Percentiles rank a stretch among this genome's conserved stretches.
phyloP scores from a whole-genome alignment of 805 yeast genomes.

The Hanseniaspora vineae region DNA sequence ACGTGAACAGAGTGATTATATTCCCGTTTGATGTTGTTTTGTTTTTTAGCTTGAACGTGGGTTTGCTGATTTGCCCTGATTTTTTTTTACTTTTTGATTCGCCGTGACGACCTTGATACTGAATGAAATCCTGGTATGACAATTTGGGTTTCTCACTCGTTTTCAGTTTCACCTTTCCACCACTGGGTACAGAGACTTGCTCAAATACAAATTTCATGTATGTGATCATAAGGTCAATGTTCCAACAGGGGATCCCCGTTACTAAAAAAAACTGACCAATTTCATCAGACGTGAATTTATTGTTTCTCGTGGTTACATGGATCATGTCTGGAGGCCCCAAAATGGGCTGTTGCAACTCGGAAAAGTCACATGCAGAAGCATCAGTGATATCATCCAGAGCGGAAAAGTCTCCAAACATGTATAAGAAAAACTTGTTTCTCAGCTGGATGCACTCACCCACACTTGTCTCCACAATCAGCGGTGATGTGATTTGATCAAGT shows the following conservation, averaged over 20 bases:
- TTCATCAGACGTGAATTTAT: constrained; percentile 30
- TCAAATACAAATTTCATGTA: constrained; percentile 2
- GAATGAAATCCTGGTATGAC: too few species aligned
- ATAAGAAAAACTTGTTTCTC: constrained; percentile 10
- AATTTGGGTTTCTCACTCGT: too few species aligned
- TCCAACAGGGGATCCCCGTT: constrained; percentile 22
- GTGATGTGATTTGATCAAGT: constrained; percentile 5
- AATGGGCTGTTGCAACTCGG: background rate
- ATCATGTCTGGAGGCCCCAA: constrained; percentile 65
- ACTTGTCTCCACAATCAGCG: constrained; percentile 16
- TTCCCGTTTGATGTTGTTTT: too few species aligned
- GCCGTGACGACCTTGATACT: too few species aligned
- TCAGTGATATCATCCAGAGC: constrained; percentile 9
- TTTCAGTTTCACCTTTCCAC: too few species aligned
- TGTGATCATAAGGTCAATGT: background rate
- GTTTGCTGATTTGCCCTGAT: too few species aligned
- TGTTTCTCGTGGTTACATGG: constrained; percentile 25
- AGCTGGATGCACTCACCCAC: constrained; percentile 22
- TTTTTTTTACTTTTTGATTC: too few species aligned
- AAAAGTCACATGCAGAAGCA: constrained; percentile 22
- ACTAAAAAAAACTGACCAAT: constrained; percentile 37
- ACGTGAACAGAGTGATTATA: constrained; percentile 44
- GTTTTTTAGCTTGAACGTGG: too few species aligned
- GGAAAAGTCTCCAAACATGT: background rate
- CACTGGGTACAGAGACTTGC: constrained; percentile 5